Evolutionary conservation across 768 basidiomycete genomes (phyloP), one percentile per base, ranked within the genome.

Genomic region (Neoboletus magnificus): DNA sequence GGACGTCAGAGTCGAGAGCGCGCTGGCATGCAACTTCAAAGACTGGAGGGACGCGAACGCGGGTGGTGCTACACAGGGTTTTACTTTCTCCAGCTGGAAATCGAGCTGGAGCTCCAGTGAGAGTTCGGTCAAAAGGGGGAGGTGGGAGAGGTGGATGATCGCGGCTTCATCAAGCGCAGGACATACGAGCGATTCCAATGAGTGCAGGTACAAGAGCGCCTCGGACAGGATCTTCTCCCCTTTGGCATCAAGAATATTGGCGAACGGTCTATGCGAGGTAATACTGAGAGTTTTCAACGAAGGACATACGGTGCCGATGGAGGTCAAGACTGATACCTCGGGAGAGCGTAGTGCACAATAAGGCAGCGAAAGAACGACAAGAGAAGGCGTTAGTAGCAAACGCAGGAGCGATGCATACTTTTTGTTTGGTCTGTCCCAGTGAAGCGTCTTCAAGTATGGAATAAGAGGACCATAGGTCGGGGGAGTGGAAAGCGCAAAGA

Each of bases 401-500:
- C 59, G 59, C 25, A 67, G 39, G 48, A 69, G 58, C 12, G 61
- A 54, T 36, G 63, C 61, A 23, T 65, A 48, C 18, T 47, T 53
- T 58, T 15, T 57, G 20, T 32, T 41, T 30, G 59, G 47, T 30
- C 46, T 55, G 16, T 61, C 50, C 68, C 66, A 69, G 16, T 20
- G 9, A 20, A 68, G 68, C 20, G 7, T n/a, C 39, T 25, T 67
- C 46, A 70, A 44, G 41, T 58, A 40, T 1, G 67, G 67, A 44
- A 64, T 11, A 20, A 68, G 63, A 32, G 68, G 63, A 1, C 58
- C 54, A 16, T 59, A 49, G 1, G 53, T 47, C 16, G 67, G 67
- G 32, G 67, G 63, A 37, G 53, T 58, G 12, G 62, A 69, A 40
- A 68, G 63, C 0, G 67, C 59, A 54, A 65, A 60, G 29, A 69